Evolutionary conservation across 139 green algal species (phyloP).

Genomic region (Closterium sp.): DNA sequence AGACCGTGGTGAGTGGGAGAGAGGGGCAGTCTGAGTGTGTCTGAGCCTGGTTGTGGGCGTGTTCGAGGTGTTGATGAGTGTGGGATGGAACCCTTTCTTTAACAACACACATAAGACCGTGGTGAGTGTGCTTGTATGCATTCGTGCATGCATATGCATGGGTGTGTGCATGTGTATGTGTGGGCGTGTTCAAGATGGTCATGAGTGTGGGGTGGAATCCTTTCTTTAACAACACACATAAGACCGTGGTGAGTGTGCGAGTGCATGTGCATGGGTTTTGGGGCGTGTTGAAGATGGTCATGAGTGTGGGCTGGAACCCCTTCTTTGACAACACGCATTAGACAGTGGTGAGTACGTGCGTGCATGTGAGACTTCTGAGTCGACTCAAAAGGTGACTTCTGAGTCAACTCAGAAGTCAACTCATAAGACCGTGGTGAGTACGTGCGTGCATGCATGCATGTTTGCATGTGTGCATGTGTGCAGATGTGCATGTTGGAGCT

Average conservation of each 20-base stretch:
- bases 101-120: not conserved
- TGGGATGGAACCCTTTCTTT: slow-evolving; percentile 61
- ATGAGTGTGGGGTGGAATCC: slow-evolving; percentile 75
- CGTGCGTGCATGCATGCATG: too few relatives aligned
- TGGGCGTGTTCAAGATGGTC: slow-evolving; percentile 54
- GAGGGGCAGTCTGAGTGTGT: too few relatives aligned
- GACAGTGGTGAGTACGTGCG: not conserved
- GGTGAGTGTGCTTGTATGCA: slow-evolving; percentile 35
- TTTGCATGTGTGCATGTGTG: too few relatives aligned
- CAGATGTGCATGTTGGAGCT: too few relatives aligned
- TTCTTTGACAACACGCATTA: not conserved
- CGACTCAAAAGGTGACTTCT: too few relatives aligned
- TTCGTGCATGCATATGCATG: not conserved
- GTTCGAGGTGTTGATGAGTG: slow-evolving; percentile 68
- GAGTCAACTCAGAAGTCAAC: too few relatives aligned
- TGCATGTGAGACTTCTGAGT: too few relatives aligned
- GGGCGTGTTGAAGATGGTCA: not conserved
- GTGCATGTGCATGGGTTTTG: not conserved
- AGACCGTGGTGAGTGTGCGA: not conserved
- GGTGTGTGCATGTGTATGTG: not conserved
- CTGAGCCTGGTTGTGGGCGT: too few relatives aligned
- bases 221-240: slow-evolving; percentile 54
- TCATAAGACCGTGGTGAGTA: too few relatives aligned
- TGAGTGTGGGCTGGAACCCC: not conserved
- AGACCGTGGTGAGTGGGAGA: not conserved